Base-by-base conservation (phyloP, 2,329 filamentous ascomycete genomes). In the Beauveria brongniartii region DNA sequence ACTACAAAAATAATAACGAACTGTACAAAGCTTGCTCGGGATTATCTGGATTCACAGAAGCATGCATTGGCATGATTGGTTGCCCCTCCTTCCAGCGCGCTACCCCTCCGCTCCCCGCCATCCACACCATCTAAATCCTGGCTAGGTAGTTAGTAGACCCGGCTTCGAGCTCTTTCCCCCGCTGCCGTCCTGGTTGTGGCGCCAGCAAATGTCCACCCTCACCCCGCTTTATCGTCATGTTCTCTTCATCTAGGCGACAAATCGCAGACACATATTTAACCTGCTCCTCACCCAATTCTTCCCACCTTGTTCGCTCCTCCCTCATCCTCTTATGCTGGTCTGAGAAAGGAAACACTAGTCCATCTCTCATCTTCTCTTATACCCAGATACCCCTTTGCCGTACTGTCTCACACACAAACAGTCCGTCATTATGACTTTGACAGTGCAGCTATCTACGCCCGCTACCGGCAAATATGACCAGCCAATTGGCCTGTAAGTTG, bases 361-460 rank as follows among this genome's bases (percentile, higher is more conserved):
- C 34, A 4, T 46, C 44, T 48, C 28, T 46, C 52, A 59, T 59
- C 24, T 63, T 63, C 50, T 52, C 64, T 57, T 62, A 64, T 59
- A 61, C 57, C 58, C 54, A 63, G 59, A 63, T 69, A 68, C 69
- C 68, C 63, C 41, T 54, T 22, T 28, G 8, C 37, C 14, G 26
- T 50, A 50, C 26, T 16, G 5, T 37, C 34, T 6, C 34, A 67
- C 64, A 67, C 20, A 46, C n/a, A 46, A 46, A 20, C 44, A 69
- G 60, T 63, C 63, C 65, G 18, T 55, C 70, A 73, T 52, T 65
- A 80, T 80, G 78, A 64, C 74, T 74, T 69, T 86, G 68, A 80
- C 80, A 61, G 75, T 81, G 65, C 80, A 87, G 73, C 81, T 91
- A 69, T 83, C 86, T 77, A 90, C 88, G 68, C 88, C 89, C 62